These are phyloP conservation scores for Zygoascus tannicola DNA, from an alignment of 805 yeast genomes.

Conservation along the genomic window DNA sequence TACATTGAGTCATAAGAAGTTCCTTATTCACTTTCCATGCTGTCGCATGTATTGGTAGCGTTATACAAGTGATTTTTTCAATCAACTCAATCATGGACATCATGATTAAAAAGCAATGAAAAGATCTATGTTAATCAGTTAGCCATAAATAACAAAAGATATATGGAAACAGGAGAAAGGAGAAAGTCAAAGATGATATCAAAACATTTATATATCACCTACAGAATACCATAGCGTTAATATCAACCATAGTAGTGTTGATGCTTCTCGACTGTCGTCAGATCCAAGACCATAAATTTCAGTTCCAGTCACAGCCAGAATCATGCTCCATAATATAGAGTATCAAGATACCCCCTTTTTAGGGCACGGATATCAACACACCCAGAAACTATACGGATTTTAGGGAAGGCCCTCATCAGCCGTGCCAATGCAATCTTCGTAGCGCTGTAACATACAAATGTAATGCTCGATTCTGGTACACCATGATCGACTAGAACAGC, in stretches of 20 bases:
- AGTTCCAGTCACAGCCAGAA: no score
- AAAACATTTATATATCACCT: no score
- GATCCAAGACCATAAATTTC: no score
- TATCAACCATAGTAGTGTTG: no score
- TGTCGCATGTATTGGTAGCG: background rate
- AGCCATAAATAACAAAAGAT: no score
- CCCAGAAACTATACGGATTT: slow-evolving; percentile 62
- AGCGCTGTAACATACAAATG: slow-evolving; percentile 62
- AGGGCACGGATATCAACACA: slow-evolving; percentile 38
- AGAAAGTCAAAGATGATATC: no score
- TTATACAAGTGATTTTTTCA: background rate
- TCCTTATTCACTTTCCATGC: background rate
- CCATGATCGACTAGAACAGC: slow-evolving; percentile 81
- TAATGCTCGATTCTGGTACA: slow-evolving; percentile 49
- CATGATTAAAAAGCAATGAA: no score
- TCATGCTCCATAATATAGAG: slow-evolving; percentile 65
- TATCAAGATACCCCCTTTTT: slow-evolving; percentile 52
- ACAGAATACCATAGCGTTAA: no score
- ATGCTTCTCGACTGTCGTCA: no score
- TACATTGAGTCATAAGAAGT: background rate
- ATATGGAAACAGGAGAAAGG: no score
- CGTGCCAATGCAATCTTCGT: slow-evolving; percentile 71
- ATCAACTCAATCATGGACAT: background rate
- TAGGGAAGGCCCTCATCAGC: slow-evolving; percentile 62
- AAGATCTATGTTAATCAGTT: no score